These are phyloP conservation scores for Globisporangium barbulae DNA, from an alignment of 352 stramenopile genomes.

Conservation along the genomic window DNA sequence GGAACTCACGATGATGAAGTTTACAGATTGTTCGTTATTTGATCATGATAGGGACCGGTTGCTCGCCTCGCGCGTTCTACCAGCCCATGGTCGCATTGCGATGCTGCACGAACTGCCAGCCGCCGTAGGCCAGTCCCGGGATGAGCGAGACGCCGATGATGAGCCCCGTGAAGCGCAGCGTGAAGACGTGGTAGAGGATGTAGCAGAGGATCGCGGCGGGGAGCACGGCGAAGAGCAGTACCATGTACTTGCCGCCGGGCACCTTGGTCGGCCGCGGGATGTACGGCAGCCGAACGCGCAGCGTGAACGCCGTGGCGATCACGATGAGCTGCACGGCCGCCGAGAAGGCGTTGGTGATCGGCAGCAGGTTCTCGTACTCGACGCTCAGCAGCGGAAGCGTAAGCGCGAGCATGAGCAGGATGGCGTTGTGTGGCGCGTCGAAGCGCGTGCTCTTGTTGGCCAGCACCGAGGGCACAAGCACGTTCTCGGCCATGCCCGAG, in stretches of 20 bases:
- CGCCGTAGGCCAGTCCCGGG: constrained; percentile 27
- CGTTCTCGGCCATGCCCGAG: constrained; percentile 62
- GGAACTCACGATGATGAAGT: too few species aligned
- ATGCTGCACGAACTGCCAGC: constrained; percentile 11
- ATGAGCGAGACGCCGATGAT: constrained; percentile 35
- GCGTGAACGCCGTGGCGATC: constrained; percentile 85
- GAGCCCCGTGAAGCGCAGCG: constrained; percentile 21
- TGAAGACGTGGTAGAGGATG: constrained; percentile 44
- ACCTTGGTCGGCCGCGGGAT: constrained; percentile 64
- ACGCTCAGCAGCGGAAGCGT: constrained; percentile 43
- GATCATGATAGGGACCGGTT: too few species aligned
- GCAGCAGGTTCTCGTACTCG: constrained; percentile 71
- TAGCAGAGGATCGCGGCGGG: constrained; percentile 37
- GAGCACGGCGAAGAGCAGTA: constrained; percentile 20
- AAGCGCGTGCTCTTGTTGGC: constrained; percentile 40
- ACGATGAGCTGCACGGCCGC: constrained; percentile 84
- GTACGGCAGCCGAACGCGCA: constrained; percentile 71
- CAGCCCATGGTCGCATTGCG: constrained; percentile 13
- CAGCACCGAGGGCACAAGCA: constrained; percentile 66
- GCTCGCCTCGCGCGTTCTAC: not conserved
- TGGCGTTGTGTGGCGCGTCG: constrained; percentile 32
- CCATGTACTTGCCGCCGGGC: constrained; percentile 30
- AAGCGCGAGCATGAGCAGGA: constrained; percentile 15
- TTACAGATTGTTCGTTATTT: too few species aligned
- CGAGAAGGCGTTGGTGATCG: constrained; percentile 92